Base-by-base conservation (phyloP, 371 early-diverging fungal genomes). In the Funneliformis caledonium region DNA sequence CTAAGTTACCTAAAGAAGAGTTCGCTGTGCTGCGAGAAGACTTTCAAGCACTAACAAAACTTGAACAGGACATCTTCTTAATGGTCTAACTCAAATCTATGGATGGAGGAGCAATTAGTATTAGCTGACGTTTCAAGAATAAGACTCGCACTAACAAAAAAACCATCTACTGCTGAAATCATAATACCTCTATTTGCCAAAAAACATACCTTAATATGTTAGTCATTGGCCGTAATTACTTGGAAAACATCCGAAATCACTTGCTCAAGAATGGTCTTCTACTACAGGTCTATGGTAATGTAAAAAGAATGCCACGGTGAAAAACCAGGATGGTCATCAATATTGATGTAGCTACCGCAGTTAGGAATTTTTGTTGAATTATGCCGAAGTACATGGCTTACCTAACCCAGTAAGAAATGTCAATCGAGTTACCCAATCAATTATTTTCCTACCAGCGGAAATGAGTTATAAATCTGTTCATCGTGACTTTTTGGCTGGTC, bases 391-490 rank as follows among this genome's bases (percentile, higher is more conserved):
- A n/a, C n/a, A 73, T 59, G 74, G 74, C 4, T 50, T 73, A 50
- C 74, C 56, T 0, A 56, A 8, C 52, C 74, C 74, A 7, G 74
- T 11, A 2, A 73, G 59, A 50, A 59, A 4, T 14, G 14, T 26
- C 26, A 59, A 19, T 52, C 5, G 1, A 31, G 9, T 9, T 1
- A 73, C 12, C 2, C 8, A 4, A 59, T 73, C 12, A 50, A 26
- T 48, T 3, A 19, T 11, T 75, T 61, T 9, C n/a, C 26, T 75
- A 19, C 43, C 52, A 31, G 9, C 67, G 2, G 67, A 65, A 65
- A 65, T 65, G 67, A 65, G 67, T 42, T 75, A 75, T 60, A 59
- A 59, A 75, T 61, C 56, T 11, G 37, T 75, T 26, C 56, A 33
- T 10, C 8, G 42, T 2, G 33, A 61, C 5, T 75, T 75, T 75